Percentiles rank a stretch among this genome's conserved stretches.
phyloP scores from a whole-genome alignment of 192 early-diverging fungal species.

The Linnemannia schmuckeri region DNA sequence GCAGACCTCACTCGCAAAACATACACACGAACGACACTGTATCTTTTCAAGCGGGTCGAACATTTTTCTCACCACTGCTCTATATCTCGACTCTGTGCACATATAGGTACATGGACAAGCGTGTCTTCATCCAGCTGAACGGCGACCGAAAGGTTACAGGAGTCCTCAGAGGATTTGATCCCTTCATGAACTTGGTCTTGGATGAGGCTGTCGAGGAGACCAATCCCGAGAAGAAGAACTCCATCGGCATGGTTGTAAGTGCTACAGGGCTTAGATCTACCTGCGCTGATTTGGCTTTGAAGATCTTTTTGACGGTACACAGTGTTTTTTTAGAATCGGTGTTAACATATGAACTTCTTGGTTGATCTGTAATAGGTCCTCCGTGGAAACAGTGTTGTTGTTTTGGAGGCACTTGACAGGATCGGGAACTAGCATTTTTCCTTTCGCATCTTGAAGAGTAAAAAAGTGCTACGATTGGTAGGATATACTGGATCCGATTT shows the following conservation, averaged over 20 bases:
- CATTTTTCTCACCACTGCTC: neutral
- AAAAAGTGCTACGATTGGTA: neutral
- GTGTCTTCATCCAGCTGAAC: conserved; percentile 91
- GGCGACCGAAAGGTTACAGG: conserved; percentile 93
- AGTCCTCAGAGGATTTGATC: conserved; percentile 96
- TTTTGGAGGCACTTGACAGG: conserved; percentile 78
- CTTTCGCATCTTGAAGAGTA: neutral
- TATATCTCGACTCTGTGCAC: neutral
- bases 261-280: neutral
- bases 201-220: conserved; percentile 92
- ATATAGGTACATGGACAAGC: conserved; percentile 92
- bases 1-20: neutral
- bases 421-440: conserved; percentile 46
- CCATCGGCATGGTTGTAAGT: conserved; percentile 90
- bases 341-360: neutral
- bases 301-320: too few species aligned
- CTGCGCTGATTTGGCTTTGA: neutral
- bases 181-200: conserved; percentile 99
- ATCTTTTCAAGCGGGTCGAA: neutral
- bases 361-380: conserved; percentile 61
- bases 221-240: conserved; percentile 71
- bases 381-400: conserved; percentile 82
- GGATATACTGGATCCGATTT: neutral
- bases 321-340: neutral
- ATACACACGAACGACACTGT: too few species aligned